Base-by-base conservation (phyloP, 768 basidiomycete species). In the Kwoniella sp. region DNA sequence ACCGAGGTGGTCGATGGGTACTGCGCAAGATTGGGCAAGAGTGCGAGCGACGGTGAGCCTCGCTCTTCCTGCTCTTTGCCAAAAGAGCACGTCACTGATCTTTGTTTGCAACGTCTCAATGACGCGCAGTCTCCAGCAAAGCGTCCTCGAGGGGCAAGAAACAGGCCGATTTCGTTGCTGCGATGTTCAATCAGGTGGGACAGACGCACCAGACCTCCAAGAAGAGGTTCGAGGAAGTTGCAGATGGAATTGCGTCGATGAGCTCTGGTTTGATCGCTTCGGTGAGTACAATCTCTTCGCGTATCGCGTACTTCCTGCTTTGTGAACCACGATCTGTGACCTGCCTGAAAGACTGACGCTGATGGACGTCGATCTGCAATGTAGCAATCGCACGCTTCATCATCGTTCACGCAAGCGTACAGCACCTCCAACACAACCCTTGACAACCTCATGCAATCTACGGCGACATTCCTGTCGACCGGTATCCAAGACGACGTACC, bases 401-500 rank as follows among this genome's bases (percentile, higher is more conserved):
- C 71, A 12, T 55, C 68, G 20, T 66, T 73, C 55, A 48, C 60
- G 22, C 37, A 71, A 45, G 64, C 63, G 8, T 58, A 58, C 38
- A 30, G 51, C 11, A 45, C 45, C 22, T 51, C 70, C n/a, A 41
- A 58, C 26, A 48, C 61, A 5, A 63, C 63, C 17, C 51, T 80
- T 28, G 51, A 68, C 25, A 29, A 65, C 12, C 64, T 80, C 30
- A 55, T 70, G 12, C 26, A 50, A 15, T 61, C 73, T 1, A 76
- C 76, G 11, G 61, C 56, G 12, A 51, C 23, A 3, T 80, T 80
- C 73, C 61, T 80, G 15, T 58, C 71, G 5, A 51, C 50, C 15
- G 75, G 73, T n/a, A 76, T 80, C 12, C 53, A 58, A n/a, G 77
- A 80, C 26, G 79, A 80, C 52, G 54, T 71, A 3, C 67, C 77